Evolutionary conservation across 805 yeast species (phyloP).

Genomic region (Saccharomycopsis schoenii): DNA sequence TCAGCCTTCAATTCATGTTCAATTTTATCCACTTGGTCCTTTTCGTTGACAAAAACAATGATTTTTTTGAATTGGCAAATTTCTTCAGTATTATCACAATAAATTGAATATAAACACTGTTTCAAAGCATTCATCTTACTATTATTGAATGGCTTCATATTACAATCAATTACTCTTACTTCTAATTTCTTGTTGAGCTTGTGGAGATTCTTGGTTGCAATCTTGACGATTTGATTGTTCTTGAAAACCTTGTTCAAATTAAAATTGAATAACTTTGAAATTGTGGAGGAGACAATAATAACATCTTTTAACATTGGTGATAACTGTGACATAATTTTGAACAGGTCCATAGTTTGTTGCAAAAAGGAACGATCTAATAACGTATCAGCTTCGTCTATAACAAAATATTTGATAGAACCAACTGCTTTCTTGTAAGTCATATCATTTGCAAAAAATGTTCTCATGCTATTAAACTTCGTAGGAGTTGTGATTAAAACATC

Average conservation of each 20-base stretch:
- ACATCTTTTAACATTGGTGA: conserved; percentile 43
- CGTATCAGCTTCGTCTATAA: conserved; percentile 87
- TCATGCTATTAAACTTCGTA: conserved; percentile 44
- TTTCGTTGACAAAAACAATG: conserved; percentile 75
- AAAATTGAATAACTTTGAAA: conserved; percentile 66
- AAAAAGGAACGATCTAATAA: conserved; percentile 11
- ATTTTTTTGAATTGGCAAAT: conserved; percentile 63
- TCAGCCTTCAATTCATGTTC: conserved; percentile 38
- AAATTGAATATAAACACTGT: conserved; percentile 79
- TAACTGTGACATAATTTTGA: conserved; percentile 32
- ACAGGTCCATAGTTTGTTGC: conserved; percentile 38
- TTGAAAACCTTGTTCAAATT: conserved; percentile 56
- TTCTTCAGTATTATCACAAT: conserved; percentile 71
- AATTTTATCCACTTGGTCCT: conserved; percentile 49
- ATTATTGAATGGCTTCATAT: conserved; percentile 70
- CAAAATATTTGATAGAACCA: conserved; percentile 42
- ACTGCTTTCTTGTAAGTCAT: conserved; percentile 26
- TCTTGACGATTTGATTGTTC: conserved; percentile 36
- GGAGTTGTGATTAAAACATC: conserved; percentile 87
- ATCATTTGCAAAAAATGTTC: conserved; percentile 36
- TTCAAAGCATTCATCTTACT: conserved; percentile 78
- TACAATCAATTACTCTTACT: conserved; percentile 67
- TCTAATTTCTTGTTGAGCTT: conserved; percentile 70
- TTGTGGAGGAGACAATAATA: conserved; percentile 82
- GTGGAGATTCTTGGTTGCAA: conserved; percentile 77